Conservation (phyloP, 1,139 yeast genomes). For the Pneumocystis sp. region DNA sequence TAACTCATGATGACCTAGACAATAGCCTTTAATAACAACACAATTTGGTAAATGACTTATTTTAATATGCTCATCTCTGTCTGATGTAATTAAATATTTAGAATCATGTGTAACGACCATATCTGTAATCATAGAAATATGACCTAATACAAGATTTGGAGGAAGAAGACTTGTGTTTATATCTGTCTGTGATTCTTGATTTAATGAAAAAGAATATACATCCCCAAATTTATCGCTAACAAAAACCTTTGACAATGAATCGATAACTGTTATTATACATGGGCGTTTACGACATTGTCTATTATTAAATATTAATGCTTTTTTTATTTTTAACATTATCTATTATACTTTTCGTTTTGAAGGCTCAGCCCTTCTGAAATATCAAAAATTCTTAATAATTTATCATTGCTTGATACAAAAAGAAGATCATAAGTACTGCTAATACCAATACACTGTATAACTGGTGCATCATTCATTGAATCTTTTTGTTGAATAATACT, state of each 20-base stretch:
- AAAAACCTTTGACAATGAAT: slow-evolving; percentile 24
- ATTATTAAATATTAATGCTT: neutral
- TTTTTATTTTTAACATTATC: neutral
- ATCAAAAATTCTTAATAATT: neutral
- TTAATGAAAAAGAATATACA: slow-evolving; percentile 47
- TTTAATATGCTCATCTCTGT: slow-evolving; percentile 91
- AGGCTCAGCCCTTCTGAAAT: neutral
- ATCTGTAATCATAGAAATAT: slow-evolving; percentile 88
- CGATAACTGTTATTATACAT: neutral
- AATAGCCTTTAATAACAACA: slow-evolving; percentile 61
- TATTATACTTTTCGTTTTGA: neutral
- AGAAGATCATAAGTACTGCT: neutral
- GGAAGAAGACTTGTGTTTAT: slow-evolving; percentile 28
- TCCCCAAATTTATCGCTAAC: slow-evolving; percentile 98
- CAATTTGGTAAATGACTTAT: slow-evolving; percentile 72
- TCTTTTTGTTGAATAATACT: neutral
- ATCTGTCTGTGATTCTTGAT: slow-evolving; percentile 12
- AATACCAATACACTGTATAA: neutral
- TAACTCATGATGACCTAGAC: slow-evolving; percentile 73
- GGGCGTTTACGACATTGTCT: neutral
- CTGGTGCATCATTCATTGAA: neutral
- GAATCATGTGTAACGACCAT: slow-evolving; percentile 35
- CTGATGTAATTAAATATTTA: slow-evolving; percentile 55
- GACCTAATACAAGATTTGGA: slow-evolving; percentile 67
- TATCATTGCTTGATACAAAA: neutral